These are phyloP conservation scores for Ganoderma leucocontextum DNA, from an alignment of 1,284 basidiomycete genomes.

Conservation along the genomic window DNA sequence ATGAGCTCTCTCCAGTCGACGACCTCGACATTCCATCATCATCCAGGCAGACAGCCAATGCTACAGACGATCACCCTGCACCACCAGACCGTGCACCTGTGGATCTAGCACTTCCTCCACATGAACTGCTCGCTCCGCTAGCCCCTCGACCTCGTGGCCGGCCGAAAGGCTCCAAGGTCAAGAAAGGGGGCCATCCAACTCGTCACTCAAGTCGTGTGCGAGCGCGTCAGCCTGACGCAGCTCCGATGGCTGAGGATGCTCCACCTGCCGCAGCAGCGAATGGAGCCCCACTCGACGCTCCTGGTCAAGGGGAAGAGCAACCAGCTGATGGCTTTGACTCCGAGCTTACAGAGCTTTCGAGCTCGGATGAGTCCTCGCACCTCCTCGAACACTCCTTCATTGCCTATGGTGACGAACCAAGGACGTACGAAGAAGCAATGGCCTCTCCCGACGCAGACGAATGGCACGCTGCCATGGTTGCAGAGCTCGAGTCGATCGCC, in stretches of 20 bases:
- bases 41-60: too few species aligned
- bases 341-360: too few species aligned
- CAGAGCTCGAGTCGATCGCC: conserved; percentile 12
- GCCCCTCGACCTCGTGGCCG: conserved; percentile 15
- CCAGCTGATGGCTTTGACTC: neutral
- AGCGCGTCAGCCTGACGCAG: neutral
- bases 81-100: too few species aligned
- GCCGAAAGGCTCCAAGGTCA: conserved; percentile 17
- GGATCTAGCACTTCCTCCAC: neutral
- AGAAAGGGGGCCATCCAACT: conserved; percentile 14
- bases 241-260: too few species aligned
- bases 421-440: conserved; percentile 11
- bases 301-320: conserved; percentile 13
- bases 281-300: neutral
- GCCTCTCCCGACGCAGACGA: conserved; percentile 9
- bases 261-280: neutral
- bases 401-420: conserved; percentile 10
- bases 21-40: too few species aligned
- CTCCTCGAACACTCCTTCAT: conserved; percentile 13
- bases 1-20: too few species aligned
- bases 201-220: conserved; percentile 6
- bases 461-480: conserved; percentile 16
- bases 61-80: too few species aligned
- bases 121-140: neutral
- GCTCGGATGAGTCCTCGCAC: neutral